Conservation (phyloP, 768 basidiomycete species). For the Asterophora parasitica region DNA sequence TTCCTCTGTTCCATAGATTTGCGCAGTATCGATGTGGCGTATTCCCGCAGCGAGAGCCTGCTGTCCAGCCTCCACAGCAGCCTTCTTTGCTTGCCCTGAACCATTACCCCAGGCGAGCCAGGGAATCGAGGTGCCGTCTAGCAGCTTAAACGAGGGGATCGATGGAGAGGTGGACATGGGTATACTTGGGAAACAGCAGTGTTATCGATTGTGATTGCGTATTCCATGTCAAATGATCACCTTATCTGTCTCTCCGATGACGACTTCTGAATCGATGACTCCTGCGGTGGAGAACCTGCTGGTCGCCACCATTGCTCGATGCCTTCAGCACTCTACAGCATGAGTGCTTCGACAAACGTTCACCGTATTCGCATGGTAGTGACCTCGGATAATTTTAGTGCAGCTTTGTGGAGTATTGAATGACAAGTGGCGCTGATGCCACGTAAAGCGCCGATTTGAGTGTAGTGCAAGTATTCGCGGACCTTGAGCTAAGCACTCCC, state of each 20-base stretch:
- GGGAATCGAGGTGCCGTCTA: conserved; percentile 34
- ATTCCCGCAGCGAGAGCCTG: conserved; percentile 37
- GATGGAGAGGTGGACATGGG: conserved; percentile 15
- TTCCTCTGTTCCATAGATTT: conserved; percentile 42
- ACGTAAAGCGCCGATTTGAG: too few relatives aligned
- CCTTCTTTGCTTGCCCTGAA: conserved; percentile 31
- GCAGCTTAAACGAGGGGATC: conserved; percentile 19
- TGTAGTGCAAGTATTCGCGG: too few relatives aligned
- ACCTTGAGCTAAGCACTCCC: not conserved
- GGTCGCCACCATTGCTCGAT: too few relatives aligned
- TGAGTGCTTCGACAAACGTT: too few relatives aligned
- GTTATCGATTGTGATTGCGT: not conserved
- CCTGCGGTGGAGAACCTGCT: too few relatives aligned
- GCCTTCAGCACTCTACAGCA: too few relatives aligned
- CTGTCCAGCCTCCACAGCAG: conserved; percentile 22
- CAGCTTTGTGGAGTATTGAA: too few relatives aligned
- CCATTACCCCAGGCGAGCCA: conserved; percentile 52
- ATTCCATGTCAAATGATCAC: too few relatives aligned
- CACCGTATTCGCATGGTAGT: too few relatives aligned
- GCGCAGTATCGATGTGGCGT: conserved; percentile 50
- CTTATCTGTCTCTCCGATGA: not conserved
- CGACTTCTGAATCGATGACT: not conserved
- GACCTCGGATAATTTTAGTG: too few relatives aligned
- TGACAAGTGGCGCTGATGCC: too few relatives aligned
- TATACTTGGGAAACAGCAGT: not conserved